These are phyloP conservation scores for Chimonanthus salicifolius DNA, from an alignment of 164 flowering plant species.

Conservation along the genomic window DNA sequence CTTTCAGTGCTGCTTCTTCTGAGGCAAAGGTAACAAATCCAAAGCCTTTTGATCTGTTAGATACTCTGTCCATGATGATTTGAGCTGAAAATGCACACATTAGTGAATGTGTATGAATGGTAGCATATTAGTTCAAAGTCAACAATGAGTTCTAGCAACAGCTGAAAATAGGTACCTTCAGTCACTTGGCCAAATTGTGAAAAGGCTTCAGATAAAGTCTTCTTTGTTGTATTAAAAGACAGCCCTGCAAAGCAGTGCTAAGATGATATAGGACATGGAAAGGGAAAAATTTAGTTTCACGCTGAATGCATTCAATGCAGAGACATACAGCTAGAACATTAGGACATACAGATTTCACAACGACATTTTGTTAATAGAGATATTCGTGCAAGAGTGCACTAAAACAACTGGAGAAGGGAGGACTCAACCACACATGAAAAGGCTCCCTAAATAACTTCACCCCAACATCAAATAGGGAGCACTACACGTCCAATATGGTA, in stretches of 20 bases:
- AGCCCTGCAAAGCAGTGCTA: constrained; percentile 44
- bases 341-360: neutral
- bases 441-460: no score
- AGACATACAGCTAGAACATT: neutral
- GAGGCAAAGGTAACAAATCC: constrained; percentile 91
- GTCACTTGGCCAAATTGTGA: constrained; percentile 78
- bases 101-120: neutral
- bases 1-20: constrained; percentile 67
- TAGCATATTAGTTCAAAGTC: neutral
- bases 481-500: no score
- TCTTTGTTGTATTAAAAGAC: constrained; percentile 67
- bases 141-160: neutral
- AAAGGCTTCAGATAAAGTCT: constrained; percentile 62
- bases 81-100: constrained; percentile 39
- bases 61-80: constrained; percentile 59
- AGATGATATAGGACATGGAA: neutral
- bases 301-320: neutral
- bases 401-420: no score
- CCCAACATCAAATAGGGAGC: no score
- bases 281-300: neutral
- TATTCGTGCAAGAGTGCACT: no score
- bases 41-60: constrained; percentile 77
- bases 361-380: neutral
- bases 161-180: constrained; percentile 41
- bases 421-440: no score